A percentile compares a stretch with the other conserved stretches of the same genome.
phyloP scores from a whole-genome alignment of 805 yeast genomes.

The Wickerhamomyces ciferrii region DNA sequence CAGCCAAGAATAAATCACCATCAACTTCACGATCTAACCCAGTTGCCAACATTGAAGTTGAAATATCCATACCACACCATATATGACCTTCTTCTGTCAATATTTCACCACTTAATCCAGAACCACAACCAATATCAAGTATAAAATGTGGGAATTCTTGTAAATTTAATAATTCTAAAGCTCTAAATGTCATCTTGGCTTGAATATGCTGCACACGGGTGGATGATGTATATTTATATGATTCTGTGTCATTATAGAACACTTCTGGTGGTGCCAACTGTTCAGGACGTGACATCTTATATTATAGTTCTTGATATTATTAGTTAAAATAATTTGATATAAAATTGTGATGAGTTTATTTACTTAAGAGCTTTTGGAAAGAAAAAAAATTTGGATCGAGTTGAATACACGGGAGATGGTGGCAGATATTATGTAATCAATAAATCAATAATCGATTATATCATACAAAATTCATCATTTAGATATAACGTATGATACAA shows the following conservation, averaged over 20 bases:
- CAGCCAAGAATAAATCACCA: conserved; percentile 88
- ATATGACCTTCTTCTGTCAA: conserved; percentile 87
- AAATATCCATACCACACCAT: conserved; percentile 96
- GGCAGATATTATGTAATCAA: background rate
- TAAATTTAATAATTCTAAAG: conserved; percentile 79
- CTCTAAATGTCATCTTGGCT: conserved; percentile 94
- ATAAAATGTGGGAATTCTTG: conserved; percentile 61
- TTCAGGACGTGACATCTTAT: conserved; percentile 88
- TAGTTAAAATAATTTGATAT: too few relatives aligned
- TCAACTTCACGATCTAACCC: conserved; percentile 90
- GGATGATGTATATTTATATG: conserved; percentile 83
- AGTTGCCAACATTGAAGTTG: conserved; percentile 93
- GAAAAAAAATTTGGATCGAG: background rate
- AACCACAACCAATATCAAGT: conserved; percentile 95
- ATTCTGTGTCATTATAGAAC: conserved; percentile 87
- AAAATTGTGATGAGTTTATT: too few relatives aligned
- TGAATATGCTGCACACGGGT: conserved; percentile 98
- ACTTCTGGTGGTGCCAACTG: conserved; percentile 95
- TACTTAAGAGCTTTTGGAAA: too few relatives aligned
- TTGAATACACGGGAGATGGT: background rate
- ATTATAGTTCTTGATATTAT: background rate
- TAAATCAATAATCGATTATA: too few relatives aligned
- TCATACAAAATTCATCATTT: too few relatives aligned
- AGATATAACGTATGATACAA: too few relatives aligned
- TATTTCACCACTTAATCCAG: conserved; percentile 93